phyloP scores from a whole-genome alignment of 306 rosid species.

The Mimosa pudica region DNA sequence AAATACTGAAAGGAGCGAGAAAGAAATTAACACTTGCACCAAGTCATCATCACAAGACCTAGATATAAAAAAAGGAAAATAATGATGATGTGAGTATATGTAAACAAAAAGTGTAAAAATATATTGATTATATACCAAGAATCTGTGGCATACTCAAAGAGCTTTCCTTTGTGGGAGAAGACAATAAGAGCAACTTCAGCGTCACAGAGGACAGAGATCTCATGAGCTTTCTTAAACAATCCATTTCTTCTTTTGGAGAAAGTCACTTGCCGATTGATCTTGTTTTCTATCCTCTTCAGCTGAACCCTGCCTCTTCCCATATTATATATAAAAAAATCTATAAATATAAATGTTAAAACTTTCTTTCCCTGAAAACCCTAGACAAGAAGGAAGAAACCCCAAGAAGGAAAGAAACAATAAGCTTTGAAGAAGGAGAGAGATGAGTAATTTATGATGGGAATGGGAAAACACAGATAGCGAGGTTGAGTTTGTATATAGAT shows the following conservation, averaged over 20 bases:
- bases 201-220: constrained; percentile 95
- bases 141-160: constrained; percentile 84
- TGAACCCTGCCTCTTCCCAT: constrained; percentile 99
- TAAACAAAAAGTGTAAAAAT: not conserved
- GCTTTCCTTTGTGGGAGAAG: constrained; percentile 95
- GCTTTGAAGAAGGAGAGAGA: not conserved
- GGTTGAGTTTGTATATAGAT: not conserved
- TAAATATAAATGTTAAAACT: not conserved
- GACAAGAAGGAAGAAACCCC: not conserved
- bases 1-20: not conserved
- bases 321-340: not conserved
- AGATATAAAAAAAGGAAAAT: not conserved
- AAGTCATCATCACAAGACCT: not conserved
- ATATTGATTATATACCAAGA: constrained; percentile 55
- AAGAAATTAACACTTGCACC: too few relatives aligned
- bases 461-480: constrained; percentile 34
- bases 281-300: constrained; percentile 90
- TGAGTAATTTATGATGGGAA: not conserved
- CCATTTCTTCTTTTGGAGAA: constrained; percentile 96
- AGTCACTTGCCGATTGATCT: constrained; percentile 92
- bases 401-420: not conserved
- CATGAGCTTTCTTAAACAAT: constrained; percentile 87
- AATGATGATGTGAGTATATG: not conserved
- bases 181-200: constrained; percentile 95
- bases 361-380: constrained; percentile 1